Base-by-base conservation (phyloP, 495 filamentous ascomycete genomes). In the Penicillium simplicissimum region DNA sequence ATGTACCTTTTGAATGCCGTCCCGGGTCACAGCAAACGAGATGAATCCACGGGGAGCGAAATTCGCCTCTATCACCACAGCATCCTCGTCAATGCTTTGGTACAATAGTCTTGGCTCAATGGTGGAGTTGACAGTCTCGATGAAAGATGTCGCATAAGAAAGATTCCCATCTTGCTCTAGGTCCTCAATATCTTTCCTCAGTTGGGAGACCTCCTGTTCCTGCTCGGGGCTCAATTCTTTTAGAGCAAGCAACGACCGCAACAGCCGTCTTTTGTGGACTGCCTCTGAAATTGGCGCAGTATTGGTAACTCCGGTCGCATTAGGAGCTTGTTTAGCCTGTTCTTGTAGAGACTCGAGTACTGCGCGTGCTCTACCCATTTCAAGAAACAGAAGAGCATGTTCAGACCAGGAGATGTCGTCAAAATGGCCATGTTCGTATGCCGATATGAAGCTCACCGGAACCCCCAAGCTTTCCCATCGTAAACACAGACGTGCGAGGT, bases 371-470 rank as follows among this genome's bases (percentile, higher is more conserved):
- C 69, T 58, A 23, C 55, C 57, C 51, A 65, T 65, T 49, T 71
- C 69, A 10, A 67, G 45, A 54, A 71, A 71, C 7, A 71, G 52
- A 19, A 71, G 48, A 13, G 69, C 69, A 63, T 71, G 69, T 14
- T 71, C 69, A 15, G 10, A 52, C 69, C 69, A 71, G 0, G 67
- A 59, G 1, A 64, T 63, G 13, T 55, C 56, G 2, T 57, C 62
- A 21, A 61, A 59, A 40, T 71, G 64, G 1, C 64, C 67, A 48
- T 67, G 64, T 2, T 67, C 60, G 31, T 60, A 65, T 10, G 33
- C 17, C n/a, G 58, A 31, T 2, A 66, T 33, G 4, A 65, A 7
- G 10, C 37, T 40, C 4, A 66, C 7, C 1, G 67, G 64, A 3
- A 56, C 25, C 0, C 25, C 42, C 19, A 45, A 35, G 0, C 21